Base-by-base conservation (phyloP, 129 eudicot species). In the Saussurea involucrata region DNA sequence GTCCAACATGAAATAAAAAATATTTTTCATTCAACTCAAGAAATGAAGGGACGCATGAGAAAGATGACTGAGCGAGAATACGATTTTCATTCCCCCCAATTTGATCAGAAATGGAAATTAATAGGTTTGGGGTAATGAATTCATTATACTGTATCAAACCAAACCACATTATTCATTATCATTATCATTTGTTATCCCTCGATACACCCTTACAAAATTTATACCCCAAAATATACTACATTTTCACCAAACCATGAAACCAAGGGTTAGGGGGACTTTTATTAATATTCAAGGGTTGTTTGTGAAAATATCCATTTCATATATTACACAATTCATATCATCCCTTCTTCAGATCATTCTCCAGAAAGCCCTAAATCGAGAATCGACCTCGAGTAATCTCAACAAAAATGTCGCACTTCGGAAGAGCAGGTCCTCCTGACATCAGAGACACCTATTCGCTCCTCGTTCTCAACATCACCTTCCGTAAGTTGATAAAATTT, bases 341-440 rank as follows among this genome's bases (percentile, higher is more conserved):
- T 53, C 61, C 20, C 60, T 17, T 49, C 57, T 15, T 17, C 58
- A 49, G 17, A 49, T 8, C 58, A 49, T 49, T 17, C 22, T 53
- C 22, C 36, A 71, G 32, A 28, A 46, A 71, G 57, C 64, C 75
- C 24, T 24, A 67, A 44, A 22, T 69, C 73, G 73, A 36, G 33
- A 44, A 22, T 69, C 73, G 73, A 36, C 11, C 29, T 0, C 29
- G 32, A 10, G 10, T 28, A 27, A 57, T 25, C 67, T 25, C 67
- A 8, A 71, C 20, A 76, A 77, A 32, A 31, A 92, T 92, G 97
- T 92, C 97, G 85, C 97, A 92, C 84, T 92, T 92, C 57, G 97
- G 97, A 10, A 87, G 95, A 87, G 81, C 95, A 6, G 97, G 97
- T n/a, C 97, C 97, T 63, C 97, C 97, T 29, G 97, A 92, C 42